phyloP scores from a whole-genome alignment of 805 yeast species.

The Kuraishia capsulata region DNA sequence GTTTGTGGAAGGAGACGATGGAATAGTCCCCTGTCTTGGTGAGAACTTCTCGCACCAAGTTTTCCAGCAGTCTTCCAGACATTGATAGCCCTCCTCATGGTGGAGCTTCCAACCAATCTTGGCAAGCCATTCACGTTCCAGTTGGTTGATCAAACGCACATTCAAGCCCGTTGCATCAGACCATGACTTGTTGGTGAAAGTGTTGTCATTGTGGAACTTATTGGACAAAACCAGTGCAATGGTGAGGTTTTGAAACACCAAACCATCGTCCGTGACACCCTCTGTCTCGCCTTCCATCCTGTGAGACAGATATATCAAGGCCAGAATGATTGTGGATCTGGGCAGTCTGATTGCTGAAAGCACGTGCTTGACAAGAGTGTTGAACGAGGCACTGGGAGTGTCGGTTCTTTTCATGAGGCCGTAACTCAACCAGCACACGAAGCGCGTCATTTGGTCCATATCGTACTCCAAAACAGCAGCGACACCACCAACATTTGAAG shows the following conservation, averaged over 20 bases:
- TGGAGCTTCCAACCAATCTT: constrained; percentile 21
- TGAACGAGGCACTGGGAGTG: constrained; percentile 40
- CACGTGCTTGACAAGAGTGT: constrained; percentile 53
- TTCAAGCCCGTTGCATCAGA: constrained; percentile 85
- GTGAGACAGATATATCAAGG: constrained; percentile 72
- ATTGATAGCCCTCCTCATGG: constrained; percentile 18
- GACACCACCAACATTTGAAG: constrained; percentile 57
- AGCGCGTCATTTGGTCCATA: constrained; percentile 67
- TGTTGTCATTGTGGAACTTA: constrained; percentile 93
- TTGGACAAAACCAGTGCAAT: constrained; percentile 77
- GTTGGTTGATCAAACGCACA: constrained; percentile 45
- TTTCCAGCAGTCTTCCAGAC: constrained; percentile 26
- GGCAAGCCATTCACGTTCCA: constrained; percentile 49
- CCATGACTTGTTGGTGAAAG: constrained; percentile 94
- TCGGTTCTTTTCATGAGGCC: constrained; percentile 52
- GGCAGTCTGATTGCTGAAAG: constrained; percentile 85
- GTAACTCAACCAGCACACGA: constrained; percentile 64
- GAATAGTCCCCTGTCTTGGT: constrained; percentile 1
- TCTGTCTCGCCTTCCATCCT: constrained; percentile 25
- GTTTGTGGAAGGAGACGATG: background rate
- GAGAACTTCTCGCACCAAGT: constrained; percentile 24
- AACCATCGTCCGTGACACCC: constrained; percentile 20
- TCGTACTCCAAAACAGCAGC: constrained; percentile 74
- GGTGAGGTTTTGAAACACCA: constrained; percentile 47
- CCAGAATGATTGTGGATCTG: constrained; percentile 66